These are phyloP conservation scores for Lachnellula suecica DNA, from an alignment of 2,329 filamentous ascomycete species.

Conservation along the genomic window DNA sequence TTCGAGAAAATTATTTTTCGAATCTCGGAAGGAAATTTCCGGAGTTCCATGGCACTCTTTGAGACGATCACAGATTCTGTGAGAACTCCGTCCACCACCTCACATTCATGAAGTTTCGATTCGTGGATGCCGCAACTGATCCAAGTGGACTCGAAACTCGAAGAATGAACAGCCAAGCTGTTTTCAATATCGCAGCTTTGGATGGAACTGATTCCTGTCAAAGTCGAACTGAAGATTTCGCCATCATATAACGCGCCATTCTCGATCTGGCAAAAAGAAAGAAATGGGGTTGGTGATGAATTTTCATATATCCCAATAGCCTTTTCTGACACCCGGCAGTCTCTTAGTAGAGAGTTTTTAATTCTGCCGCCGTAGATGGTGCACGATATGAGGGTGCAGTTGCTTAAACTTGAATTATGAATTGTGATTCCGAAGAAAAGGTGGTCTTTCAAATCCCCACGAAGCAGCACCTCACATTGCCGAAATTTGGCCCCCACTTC, in stretches of 20 bases:
- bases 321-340: background rate
- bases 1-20: background rate
- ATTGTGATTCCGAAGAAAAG: background rate
- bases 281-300: background rate
- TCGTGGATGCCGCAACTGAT: background rate
- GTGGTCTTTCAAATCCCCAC: background rate
- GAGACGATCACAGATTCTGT: background rate
- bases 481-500: background rate
- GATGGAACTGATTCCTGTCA: background rate
- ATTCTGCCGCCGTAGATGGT: background rate
- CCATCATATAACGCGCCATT: background rate
- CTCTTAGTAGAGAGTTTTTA: background rate
- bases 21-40: background rate
- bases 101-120: background rate
- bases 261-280: background rate
- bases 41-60: background rate
- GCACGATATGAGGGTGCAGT: background rate
- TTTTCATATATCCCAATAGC: background rate
- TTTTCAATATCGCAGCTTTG: background rate
- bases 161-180: background rate
- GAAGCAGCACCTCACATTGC: background rate
- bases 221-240: background rate
- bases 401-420: background rate
- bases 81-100: background rate
- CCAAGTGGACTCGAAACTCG: background rate